Evolutionary conservation across 2,329 filamentous ascomycete species (phyloP).

Genomic region (Pseudonectria buxi): DNA sequence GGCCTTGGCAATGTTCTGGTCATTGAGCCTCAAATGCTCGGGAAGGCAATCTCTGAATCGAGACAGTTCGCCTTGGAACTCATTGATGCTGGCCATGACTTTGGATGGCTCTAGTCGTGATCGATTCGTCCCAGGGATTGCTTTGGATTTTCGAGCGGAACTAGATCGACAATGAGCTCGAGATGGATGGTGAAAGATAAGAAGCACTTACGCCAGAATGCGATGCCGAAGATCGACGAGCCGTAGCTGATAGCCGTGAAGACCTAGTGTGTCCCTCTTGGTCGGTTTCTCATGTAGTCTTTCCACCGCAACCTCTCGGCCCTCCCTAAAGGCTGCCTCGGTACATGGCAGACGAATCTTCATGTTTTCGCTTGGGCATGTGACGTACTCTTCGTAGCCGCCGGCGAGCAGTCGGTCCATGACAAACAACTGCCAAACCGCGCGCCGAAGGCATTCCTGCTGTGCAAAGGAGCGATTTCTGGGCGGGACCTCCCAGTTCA

Average conservation of each 20-base stretch:
- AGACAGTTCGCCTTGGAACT: constrained; percentile 32
- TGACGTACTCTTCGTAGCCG: constrained; percentile 35
- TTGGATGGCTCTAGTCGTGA: constrained; percentile 28
- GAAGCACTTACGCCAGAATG: constrained; percentile 26
- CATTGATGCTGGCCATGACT: constrained; percentile 31
- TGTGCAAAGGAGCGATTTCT: constrained; percentile 25
- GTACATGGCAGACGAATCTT: constrained; percentile 31
- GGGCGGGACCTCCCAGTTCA: constrained; percentile 32
- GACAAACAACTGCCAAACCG: constrained; percentile 34
- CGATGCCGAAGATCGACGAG: constrained; percentile 31
- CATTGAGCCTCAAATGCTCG: constrained; percentile 26
- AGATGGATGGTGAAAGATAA: background rate
- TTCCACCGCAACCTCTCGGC: constrained; percentile 24
- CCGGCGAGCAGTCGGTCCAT: constrained; percentile 32
- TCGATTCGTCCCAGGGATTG: constrained; percentile 9
- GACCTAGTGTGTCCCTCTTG: constrained; percentile 19
- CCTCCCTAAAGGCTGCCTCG: constrained; percentile 27
- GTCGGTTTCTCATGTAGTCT: constrained; percentile 24
- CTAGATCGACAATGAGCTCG: constrained; percentile 7
- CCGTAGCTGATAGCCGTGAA: constrained; percentile 30
- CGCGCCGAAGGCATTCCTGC: constrained; percentile 30
- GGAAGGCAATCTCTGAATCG: constrained; percentile 30
- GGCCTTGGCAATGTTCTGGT: constrained; percentile 27
- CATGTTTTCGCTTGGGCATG: constrained; percentile 31
- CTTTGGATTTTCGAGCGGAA: constrained; percentile 21